A percentile compares a stretch with the other conserved stretches of the same genome.
These are phyloP conservation scores for Candida incommunis DNA, from an alignment of 805 yeast genomes.

Conservation along the genomic window DNA sequence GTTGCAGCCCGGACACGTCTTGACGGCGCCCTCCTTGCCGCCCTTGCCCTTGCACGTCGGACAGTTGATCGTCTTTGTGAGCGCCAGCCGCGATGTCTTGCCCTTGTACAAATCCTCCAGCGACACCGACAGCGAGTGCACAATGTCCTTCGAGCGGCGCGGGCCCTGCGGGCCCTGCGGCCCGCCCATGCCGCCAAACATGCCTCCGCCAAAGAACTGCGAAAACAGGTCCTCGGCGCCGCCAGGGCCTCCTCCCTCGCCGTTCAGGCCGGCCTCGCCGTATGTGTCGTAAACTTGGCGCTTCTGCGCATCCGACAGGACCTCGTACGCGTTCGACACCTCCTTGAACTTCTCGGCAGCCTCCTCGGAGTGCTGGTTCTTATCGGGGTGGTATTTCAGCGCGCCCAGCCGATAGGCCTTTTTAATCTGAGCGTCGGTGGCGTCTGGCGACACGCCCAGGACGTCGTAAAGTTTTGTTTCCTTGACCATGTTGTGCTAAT, in stretches of 20 bases:
- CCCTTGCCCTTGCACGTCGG: conserved; percentile 86
- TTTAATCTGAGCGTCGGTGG: conserved; percentile 46
- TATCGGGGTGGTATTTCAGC: conserved; percentile 71
- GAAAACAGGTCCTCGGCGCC: conserved; percentile 64
- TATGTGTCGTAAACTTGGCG: conserved; percentile 78
- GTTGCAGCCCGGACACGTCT: conserved; percentile 72
- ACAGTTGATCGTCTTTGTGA: conserved; percentile 85
- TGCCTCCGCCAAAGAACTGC: conserved; percentile 67
- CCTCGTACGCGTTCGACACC: conserved; percentile 75
- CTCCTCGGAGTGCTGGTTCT: conserved; percentile 51
- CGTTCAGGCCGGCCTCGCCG: conserved; percentile 85
- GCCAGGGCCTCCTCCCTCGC: conserved; percentile 58
- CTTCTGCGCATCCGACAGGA: conserved; percentile 76
- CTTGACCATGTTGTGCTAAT: conserved; percentile 40
- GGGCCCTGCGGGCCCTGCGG: conserved; percentile 72
- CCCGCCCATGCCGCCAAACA: conserved; percentile 30
- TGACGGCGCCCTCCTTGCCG: conserved; percentile 84
- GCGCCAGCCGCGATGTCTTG: conserved; percentile 82
- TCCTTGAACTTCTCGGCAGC: conserved; percentile 96
- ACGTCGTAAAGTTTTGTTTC: conserved; percentile 54
- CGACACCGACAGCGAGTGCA: conserved; percentile 71
- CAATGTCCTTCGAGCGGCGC: conserved; percentile 77
- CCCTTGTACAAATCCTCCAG: conserved; percentile 42
- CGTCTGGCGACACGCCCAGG: conserved; percentile 39
- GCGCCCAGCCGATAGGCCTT: conserved; percentile 72